A percentile compares a stretch with the other conserved stretches of the same genome.
These are phyloP conservation scores for Rhizophlyctis rosea DNA, from an alignment of 192 early-diverging fungal species.

Conservation along the genomic window DNA sequence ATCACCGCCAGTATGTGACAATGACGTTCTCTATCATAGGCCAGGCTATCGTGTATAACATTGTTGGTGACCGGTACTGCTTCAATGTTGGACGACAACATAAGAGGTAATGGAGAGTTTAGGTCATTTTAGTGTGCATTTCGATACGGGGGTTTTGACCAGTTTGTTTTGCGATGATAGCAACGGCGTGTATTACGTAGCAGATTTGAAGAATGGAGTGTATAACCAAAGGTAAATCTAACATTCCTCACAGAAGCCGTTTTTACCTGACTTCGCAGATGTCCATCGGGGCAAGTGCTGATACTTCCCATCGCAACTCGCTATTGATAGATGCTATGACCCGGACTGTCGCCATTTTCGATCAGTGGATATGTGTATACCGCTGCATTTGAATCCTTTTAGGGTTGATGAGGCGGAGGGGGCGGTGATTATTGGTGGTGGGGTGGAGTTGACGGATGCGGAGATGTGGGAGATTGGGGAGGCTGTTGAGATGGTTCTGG, in stretches of 20 bases:
- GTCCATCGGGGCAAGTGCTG: too few species aligned
- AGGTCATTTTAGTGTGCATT: too few species aligned
- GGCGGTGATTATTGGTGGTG: neutral
- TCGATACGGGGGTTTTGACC: too few species aligned
- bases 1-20: too few species aligned
- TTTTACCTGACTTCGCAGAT: neutral
- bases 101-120: too few species aligned
- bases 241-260: neutral
- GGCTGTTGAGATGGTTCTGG: too few species aligned
- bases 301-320: neutral
- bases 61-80: constrained; percentile 26
- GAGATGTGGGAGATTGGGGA: neutral
- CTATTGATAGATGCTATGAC: constrained; percentile 22
- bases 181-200: constrained; percentile 34
- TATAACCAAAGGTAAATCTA: constrained; percentile 19
- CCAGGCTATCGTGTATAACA: constrained; percentile 15
- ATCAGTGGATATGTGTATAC: constrained; percentile 9
- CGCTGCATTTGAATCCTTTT: constrained; percentile 13
- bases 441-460: neutral
- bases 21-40: neutral
- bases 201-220: constrained; percentile 9
- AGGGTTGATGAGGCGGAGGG: neutral
- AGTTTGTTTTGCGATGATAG: too few species aligned
- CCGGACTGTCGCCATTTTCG: constrained; percentile 27
- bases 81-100: constrained; percentile 25